Evolutionary conservation across 1,284 basidiomycete species (phyloP).

Genomic region (Ustilago shanxiensis): DNA sequence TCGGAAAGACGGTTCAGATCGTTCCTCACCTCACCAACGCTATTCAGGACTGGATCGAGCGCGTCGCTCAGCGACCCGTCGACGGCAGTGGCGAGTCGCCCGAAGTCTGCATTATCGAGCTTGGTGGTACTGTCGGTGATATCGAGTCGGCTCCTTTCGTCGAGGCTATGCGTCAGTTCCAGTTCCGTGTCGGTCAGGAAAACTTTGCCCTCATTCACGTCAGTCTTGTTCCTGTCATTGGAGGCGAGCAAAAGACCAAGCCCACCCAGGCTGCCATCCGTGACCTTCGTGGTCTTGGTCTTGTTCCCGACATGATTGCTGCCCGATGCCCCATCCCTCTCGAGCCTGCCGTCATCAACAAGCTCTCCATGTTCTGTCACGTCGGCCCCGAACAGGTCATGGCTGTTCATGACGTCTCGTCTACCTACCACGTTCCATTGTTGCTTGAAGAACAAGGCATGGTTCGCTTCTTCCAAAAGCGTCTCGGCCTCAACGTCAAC

Average conservation of each 20-base stretch:
- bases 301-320: slow-evolving; percentile 94
- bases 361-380: slow-evolving; percentile 99
- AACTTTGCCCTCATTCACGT: slow-evolving; percentile 99
- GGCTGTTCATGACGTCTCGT: slow-evolving; percentile 94
- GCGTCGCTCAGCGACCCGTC: slow-evolving; percentile 91
- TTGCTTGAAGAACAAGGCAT: slow-evolving; percentile 93
- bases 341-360: slow-evolving; percentile 86
- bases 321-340: slow-evolving; percentile 82
- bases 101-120: slow-evolving; percentile 97
- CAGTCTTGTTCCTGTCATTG: slow-evolving; percentile 96
- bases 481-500: slow-evolving; percentile 80
- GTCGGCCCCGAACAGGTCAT: slow-evolving; percentile 93
- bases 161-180: slow-evolving; percentile 98
- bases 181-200: slow-evolving; percentile 95
- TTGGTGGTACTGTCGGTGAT: slow-evolving; percentile 93
- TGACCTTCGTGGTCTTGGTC: slow-evolving; percentile 90
- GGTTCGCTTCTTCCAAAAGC: slow-evolving; percentile 83
- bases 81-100: slow-evolving; percentile 93
- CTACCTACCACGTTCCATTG: slow-evolving; percentile 97
- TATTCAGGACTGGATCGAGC: slow-evolving; percentile 98
- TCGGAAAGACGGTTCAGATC: slow-evolving; percentile 98
- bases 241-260: slow-evolving; percentile 99
- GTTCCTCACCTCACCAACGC: slow-evolving; percentile 96
- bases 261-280: slow-evolving; percentile 98
- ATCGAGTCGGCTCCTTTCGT: slow-evolving; percentile 97